phyloP scores from a whole-genome alignment of 2,329 filamentous ascomycete species.

The Alternaria sp. region DNA sequence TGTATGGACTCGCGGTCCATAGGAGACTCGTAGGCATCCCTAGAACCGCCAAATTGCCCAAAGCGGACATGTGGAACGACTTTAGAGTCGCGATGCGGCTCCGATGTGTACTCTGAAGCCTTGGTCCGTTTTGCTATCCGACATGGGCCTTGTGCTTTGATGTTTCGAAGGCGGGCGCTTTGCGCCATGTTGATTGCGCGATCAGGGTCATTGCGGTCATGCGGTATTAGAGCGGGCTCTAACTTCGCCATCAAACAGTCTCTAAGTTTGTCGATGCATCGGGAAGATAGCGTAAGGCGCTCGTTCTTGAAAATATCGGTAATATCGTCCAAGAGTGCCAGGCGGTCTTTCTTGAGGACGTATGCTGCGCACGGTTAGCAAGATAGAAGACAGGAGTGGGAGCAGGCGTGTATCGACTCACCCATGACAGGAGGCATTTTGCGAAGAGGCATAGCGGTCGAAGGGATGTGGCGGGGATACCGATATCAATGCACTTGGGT shows the following conservation, averaged over 20 bases:
- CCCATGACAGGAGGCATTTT: not conserved
- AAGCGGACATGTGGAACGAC: not conserved
- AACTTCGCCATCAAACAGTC: not conserved
- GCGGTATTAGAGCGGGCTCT: not conserved
- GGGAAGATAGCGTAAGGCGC: not conserved
- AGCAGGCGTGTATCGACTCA: not conserved
- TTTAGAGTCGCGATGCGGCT: not conserved
- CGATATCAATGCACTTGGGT: not conserved
- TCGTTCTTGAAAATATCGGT: not conserved
- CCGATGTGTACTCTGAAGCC: not conserved
- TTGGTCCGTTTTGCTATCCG: not conserved
- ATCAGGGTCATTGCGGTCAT: not conserved
- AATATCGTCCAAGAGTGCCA: not conserved
- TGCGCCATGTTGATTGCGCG: not conserved
- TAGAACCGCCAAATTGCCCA: not conserved
- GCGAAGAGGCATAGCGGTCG: not conserved
- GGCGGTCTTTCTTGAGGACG: not conserved
- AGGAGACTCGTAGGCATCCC: not conserved
- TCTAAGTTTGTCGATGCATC: not conserved
- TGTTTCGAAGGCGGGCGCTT: not conserved
- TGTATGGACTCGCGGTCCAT: not conserved
- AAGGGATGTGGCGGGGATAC: not conserved
- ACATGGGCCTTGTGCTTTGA: not conserved
- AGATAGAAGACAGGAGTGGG: not conserved
- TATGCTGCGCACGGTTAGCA: not conserved